Evolutionary conservation across 2,329 filamentous ascomycete species (phyloP).

Genomic region (Scedosporium apiospermum): DNA sequence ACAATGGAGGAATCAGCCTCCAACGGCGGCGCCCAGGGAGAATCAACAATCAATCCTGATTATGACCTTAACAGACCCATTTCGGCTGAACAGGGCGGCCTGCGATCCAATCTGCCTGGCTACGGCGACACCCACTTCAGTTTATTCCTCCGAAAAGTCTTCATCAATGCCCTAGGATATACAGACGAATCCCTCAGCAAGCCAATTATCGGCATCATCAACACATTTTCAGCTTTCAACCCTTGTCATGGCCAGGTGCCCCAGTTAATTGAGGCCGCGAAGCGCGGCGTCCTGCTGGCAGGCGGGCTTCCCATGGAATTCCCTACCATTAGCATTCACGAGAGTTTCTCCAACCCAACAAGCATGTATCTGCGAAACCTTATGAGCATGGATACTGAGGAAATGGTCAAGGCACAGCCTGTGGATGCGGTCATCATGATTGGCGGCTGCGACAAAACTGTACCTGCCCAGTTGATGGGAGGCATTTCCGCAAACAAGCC

Average conservation of each 20-base stretch:
- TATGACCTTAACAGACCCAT: constrained; percentile 52
- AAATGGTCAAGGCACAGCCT: constrained; percentile 66
- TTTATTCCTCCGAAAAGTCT: constrained; percentile 64
- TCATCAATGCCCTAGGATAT: constrained; percentile 69
- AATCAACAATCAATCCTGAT: constrained; percentile 34
- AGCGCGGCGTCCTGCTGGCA: constrained; percentile 55
- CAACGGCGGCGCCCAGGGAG: background rate
- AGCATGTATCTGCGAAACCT: constrained; percentile 68
- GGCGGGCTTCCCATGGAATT: constrained; percentile 65
- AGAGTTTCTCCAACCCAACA: constrained; percentile 59
- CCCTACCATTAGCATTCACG: constrained; percentile 63
- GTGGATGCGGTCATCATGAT: constrained; percentile 59
- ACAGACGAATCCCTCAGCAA: constrained; percentile 60
- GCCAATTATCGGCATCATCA: constrained; percentile 66
- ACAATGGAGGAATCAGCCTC: background rate
- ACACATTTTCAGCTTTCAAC: constrained; percentile 65
- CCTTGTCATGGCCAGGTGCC: constrained; percentile 65
- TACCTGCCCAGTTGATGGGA: constrained; percentile 66
- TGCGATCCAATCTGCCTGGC: constrained; percentile 55
- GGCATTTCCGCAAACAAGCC: constrained; percentile 67
- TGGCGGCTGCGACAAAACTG: constrained; percentile 67
- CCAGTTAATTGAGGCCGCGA: constrained; percentile 61
- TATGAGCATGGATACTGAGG: constrained; percentile 74
- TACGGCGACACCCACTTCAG: constrained; percentile 71
- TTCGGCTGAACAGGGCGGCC: constrained; percentile 32